A percentile compares a stretch with the other conserved stretches of the same genome.
Conservation (phyloP, 2,329 filamentous ascomycete genomes). For the Exophiala aquamarina region DNA sequence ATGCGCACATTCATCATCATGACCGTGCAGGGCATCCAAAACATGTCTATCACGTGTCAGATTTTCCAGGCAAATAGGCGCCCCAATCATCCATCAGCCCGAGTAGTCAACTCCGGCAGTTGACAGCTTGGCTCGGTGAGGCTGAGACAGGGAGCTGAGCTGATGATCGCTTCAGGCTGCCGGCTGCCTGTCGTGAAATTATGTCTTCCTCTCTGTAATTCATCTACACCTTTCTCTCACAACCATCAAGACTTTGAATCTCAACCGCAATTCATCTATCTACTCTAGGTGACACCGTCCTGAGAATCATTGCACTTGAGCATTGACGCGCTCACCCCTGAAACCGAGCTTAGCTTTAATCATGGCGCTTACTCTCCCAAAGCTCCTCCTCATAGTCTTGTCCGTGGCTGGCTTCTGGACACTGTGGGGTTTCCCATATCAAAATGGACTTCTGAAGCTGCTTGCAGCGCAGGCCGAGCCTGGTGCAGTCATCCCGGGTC, state of each 20-base stretch:
- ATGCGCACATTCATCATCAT: too few species aligned
- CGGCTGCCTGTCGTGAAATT: background rate
- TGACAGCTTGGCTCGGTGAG: background rate
- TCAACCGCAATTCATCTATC: too few species aligned
- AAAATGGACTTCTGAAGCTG: constrained; percentile 29
- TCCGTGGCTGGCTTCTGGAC: constrained; percentile 27
- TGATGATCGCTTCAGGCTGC: background rate
- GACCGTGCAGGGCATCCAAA: too few species aligned
- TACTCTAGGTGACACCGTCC: too few species aligned
- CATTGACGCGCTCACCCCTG: too few species aligned
- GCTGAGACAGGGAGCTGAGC: constrained; percentile 1
- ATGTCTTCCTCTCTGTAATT: background rate
- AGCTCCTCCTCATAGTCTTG: constrained; percentile 16
- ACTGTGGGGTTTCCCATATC: constrained; percentile 28
- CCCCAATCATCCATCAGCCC: too few species aligned
- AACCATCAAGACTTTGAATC: background rate
- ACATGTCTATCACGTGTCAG: too few species aligned
- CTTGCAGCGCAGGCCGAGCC: constrained; percentile 25
- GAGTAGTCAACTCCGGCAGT: too few species aligned
- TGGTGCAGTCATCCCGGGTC: constrained; percentile 30
- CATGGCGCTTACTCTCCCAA: constrained; percentile 15
- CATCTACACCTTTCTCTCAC: background rate
- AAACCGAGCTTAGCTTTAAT: background rate
- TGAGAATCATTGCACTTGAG: too few species aligned
- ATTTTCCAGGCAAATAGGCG: too few species aligned